These are phyloP conservation scores for Penicillium soppii DNA, from an alignment of 495 filamentous ascomycete species.

Conservation along the genomic window DNA sequence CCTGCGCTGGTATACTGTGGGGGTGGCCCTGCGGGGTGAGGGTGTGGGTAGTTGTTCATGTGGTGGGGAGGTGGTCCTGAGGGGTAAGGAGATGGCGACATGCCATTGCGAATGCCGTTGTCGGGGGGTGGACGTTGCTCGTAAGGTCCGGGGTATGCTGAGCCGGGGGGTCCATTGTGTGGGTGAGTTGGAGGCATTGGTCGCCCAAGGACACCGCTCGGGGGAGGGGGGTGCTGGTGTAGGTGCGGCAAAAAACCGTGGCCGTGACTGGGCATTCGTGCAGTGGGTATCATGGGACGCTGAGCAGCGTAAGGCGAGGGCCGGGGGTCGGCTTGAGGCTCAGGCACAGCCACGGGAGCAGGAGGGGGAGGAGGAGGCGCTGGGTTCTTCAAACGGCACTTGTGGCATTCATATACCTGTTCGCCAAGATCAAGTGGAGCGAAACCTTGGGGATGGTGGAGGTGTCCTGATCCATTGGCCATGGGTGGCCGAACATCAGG, in stretches of 20 bases:
- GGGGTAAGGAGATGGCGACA: constrained; percentile 32
- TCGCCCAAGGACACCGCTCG: constrained; percentile 31
- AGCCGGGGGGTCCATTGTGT: constrained; percentile 18
- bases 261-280: constrained; percentile 24
- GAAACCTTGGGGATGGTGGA: constrained; percentile 25
- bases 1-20: constrained; percentile 28
- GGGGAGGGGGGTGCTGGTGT: constrained; percentile 6
- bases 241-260: constrained; percentile 33
- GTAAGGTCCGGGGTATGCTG: constrained; percentile 28
- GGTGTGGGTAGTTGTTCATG: constrained; percentile 33
- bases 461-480: constrained; percentile 31
- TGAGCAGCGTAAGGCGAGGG: constrained; percentile 36
- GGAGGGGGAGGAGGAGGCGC: constrained; percentile 15
- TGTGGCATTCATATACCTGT: constrained; percentile 47
- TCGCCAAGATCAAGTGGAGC: constrained; percentile 26
- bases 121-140: constrained; percentile 32
- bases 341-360: too few species aligned
- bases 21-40: constrained; percentile 30
- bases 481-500: constrained; percentile 27
- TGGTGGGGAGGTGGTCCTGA: constrained; percentile 27
- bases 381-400: constrained; percentile 49
- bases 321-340: constrained; percentile 36
- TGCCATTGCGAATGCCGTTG: constrained; percentile 37
- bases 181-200: constrained; percentile 29
- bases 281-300: constrained; percentile 34